These are phyloP conservation scores for Diaporthe destruens DNA, from an alignment of 2,329 filamentous ascomycete species.

Conservation along the genomic window DNA sequence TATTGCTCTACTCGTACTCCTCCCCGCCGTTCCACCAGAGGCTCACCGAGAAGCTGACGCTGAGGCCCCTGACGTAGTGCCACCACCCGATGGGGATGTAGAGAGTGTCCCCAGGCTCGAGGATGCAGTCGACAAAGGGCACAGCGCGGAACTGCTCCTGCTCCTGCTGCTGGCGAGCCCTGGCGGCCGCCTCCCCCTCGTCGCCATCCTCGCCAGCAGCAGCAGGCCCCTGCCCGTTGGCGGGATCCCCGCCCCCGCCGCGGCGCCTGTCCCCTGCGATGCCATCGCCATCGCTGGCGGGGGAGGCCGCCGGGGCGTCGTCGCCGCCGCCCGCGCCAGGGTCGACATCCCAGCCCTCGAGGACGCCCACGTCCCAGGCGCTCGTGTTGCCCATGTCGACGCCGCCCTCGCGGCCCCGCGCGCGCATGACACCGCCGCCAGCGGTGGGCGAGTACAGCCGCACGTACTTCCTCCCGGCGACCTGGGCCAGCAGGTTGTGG, in stretches of 20 bases:
- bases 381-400: slow-evolving; percentile 97
- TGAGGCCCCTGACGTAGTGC: slow-evolving; percentile 93
- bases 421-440: slow-evolving; percentile 60
- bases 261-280: slow-evolving; percentile 12
- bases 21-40: slow-evolving; percentile 86
- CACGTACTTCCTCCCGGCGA: slow-evolving; percentile 93
- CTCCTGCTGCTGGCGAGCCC: slow-evolving; percentile 44
- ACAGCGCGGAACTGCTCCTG: slow-evolving; percentile 64
- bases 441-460: slow-evolving; percentile 82
- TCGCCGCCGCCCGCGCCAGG: background rate
- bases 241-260: slow-evolving; percentile 38
- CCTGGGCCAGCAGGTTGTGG: slow-evolving; percentile 91
- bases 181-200: slow-evolving; percentile 42
- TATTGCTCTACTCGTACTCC: background rate
- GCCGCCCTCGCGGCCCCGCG: slow-evolving; percentile 73
- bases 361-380: slow-evolving; percentile 77
- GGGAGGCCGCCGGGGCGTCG: background rate
- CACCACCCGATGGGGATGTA: slow-evolving; percentile 97
- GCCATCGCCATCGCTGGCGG: background rate
- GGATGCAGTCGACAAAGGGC: slow-evolving; percentile 80
- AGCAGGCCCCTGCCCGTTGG: slow-evolving; percentile 35
- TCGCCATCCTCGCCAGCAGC: slow-evolving; percentile 15
- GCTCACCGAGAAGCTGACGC: slow-evolving; percentile 91
- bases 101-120: slow-evolving; percentile 85
- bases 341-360: slow-evolving; percentile 70